Evolutionary conservation across 163 green algal species (phyloP), one percentile per base, ranked within the genome.

Genomic region (Chlamydomonas reinhardtii): DNA sequence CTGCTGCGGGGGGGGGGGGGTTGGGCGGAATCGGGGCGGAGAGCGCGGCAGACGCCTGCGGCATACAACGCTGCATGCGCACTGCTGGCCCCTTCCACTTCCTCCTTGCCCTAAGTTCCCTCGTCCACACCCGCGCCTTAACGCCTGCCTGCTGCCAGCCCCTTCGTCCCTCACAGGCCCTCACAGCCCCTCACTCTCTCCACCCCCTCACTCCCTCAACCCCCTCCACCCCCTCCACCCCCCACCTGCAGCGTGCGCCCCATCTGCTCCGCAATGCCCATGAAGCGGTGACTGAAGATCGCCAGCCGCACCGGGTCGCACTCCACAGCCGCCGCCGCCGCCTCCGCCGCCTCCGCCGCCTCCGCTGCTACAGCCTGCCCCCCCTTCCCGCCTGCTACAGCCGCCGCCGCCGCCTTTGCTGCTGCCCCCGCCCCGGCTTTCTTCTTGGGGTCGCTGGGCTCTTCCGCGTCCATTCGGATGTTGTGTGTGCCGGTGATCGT

Each of bases 221-320:
- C 34, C 19, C 31, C 69, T 19, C 34, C 15, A 34, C 69, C 69
- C 4, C 69, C n/a, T 12, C 66, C 32, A 12, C 52, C 32, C 25
- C 74, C 0, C 78, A 85, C 78, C 65, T 83, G 73, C 82, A 99
- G 92, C 65, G 97, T 97, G 54, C 96, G 94, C 1, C 98, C 98
- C 98, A 99, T 99, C 92, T 99, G 98, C 94, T 99, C 98, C 61
- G 98, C 98, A 31, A 99, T 99, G 82, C 96, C 95, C 98, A 99
- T 99, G 93, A 99, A 99, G 85, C 95, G 92, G 89, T 99, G 96
- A n/a, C 86, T 94, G 91, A 99, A 98, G 84, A 99, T 96, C 61
- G 96, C 94, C 56, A 99, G 94, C 78, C 96, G 94, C 62, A 99
- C 97, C 34, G 97, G 97, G 90, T 99, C 97, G 52, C 90, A 94